Base-by-base conservation (phyloP, 768 basidiomycete species). In the Gloeopeniophorella convolvens region DNA sequence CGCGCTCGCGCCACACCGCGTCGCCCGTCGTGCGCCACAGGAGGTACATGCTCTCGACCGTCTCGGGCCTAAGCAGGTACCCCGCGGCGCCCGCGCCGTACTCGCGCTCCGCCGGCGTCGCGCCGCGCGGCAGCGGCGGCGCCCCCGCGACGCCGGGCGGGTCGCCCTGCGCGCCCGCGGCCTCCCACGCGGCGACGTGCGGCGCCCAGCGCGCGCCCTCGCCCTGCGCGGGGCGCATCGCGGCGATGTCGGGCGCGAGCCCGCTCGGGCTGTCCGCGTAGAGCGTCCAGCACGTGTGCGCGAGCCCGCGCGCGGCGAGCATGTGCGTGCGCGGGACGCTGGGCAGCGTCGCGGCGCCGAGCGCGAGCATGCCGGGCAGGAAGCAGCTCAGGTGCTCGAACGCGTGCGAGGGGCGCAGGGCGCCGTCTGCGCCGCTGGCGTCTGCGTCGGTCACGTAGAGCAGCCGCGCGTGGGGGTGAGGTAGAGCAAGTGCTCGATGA, bases 361-460 rank as follows among this genome's bases (percentile, higher is more conserved):
- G 71, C 4, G 88, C 84, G 42, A 90, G 71, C 11, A 88, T 65
- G 18, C 84, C 88, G 0, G 86, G 87, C 40, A 87, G 73, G 68
- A 89, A 90, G 66, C 87, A 89, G 9, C 86, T 80, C 33, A 90
- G 68, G 60, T 90, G 87, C 54, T 89, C 87, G 45, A 89, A 81
- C n/a, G 61, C 63, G 56, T 83, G 79, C 11, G 74, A 26, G 62
- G 62, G 56, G 10, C 0, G 1, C 5, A 54, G 15, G 0, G 3
- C 18, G n/a, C 47, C 36, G 0, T 13, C 4, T 13, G 62, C 56
- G 13, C 52, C 16, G n/a, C n/a, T n/a, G 11, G 24, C 44, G 5
- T 26, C 13, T 35, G 68, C 68, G 61, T 85, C 85, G 3, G 85
- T 88, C 10, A 85, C 84, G 52, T 89, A 89, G 39, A 89, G 74